Base-by-base conservation (phyloP, 2,329 filamentous ascomycete genomes). In the Atkinsonella texensis region DNA sequence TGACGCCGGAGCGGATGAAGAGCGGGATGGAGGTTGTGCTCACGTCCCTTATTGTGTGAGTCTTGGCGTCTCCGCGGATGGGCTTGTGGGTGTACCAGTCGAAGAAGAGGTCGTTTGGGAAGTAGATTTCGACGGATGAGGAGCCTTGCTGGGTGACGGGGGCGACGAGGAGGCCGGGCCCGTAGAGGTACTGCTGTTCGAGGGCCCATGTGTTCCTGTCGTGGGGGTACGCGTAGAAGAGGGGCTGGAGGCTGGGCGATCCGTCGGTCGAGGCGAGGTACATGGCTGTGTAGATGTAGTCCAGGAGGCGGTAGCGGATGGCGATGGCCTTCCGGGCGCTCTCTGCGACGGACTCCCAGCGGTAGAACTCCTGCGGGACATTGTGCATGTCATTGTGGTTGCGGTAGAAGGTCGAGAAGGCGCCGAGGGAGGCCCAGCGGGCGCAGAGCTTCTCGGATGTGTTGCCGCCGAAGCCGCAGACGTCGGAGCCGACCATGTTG, bases 271-370 rank as follows among this genome's bases (percentile, higher is more conserved):
- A 76, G 63, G 87, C 78, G 52, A 70, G 67, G 62, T 82, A 72
- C 58, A 89, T 72, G 0, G 81, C 79, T 1, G 86, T 89, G 71
- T 91, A 90, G 54, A 87, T 74, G 68, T 90, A 90, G 60, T 89
- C 86, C n/a, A 91, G 72, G n/a, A 90, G 72, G 33, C 78, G 75
- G 69, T 90, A 90, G n/a, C 87, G 77, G 46, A 82, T 81, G 32
- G 76, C 76, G 58, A 90, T 88, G 17, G 81, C 84, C 53, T 79
- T 83, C 51, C 75, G 76, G 0, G 84, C 84, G 0, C 84, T 82
- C 9, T 74, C 68, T 0, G 84, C 72, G 5, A 87, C 84, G 1
- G 71, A 66, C 0, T 72, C 68, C 82, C 84, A 89, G 45, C 72
- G 76, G 65, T 89, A 91, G 40, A 84, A 85, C 62, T 87, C 83